Conservation (phyloP, 1,284 basidiomycete species). For the Heterobasidion irregulare region DNA sequence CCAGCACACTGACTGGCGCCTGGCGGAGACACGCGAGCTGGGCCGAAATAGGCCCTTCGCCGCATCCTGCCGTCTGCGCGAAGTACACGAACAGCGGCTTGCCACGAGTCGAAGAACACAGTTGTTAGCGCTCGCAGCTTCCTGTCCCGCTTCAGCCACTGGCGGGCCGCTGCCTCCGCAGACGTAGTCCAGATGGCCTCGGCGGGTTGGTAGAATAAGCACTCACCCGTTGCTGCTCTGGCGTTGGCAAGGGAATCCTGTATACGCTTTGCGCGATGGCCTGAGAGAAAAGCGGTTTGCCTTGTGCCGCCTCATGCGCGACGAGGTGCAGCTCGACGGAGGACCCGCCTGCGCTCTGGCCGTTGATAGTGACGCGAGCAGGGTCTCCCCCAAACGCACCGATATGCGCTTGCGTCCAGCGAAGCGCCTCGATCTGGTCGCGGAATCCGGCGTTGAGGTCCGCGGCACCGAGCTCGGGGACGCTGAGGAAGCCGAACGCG, state of each 20-base stretch:
- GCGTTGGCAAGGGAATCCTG: slow-evolving; percentile 36
- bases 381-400: slow-evolving; percentile 56
- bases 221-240: slow-evolving; percentile 40
- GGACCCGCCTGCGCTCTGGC: slow-evolving; percentile 52
- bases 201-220: not conserved
- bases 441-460: slow-evolving; percentile 54
- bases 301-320: slow-evolving; percentile 23
- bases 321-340: slow-evolving; percentile 50
- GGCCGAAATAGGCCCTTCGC: slow-evolving; percentile 21
- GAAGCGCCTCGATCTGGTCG: slow-evolving; percentile 53
- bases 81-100: slow-evolving; percentile 42
- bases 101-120: no score
- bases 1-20: slow-evolving; percentile 39
- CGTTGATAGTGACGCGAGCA: slow-evolving; percentile 47
- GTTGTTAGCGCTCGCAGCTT: no score
- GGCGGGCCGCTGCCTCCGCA: no score
- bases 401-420: slow-evolving; percentile 58
- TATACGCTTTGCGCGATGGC: slow-evolving; percentile 57
- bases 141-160: no score
- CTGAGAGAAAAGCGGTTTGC: slow-evolving; percentile 33
- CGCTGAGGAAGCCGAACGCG: slow-evolving; percentile 33
- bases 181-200: slow-evolving; percentile 12
- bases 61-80: slow-evolving; percentile 39
- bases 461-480: slow-evolving; percentile 34
- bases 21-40: slow-evolving; percentile 39